Conservation (phyloP, 805 yeast species). For the Saturnispora hagleri region DNA sequence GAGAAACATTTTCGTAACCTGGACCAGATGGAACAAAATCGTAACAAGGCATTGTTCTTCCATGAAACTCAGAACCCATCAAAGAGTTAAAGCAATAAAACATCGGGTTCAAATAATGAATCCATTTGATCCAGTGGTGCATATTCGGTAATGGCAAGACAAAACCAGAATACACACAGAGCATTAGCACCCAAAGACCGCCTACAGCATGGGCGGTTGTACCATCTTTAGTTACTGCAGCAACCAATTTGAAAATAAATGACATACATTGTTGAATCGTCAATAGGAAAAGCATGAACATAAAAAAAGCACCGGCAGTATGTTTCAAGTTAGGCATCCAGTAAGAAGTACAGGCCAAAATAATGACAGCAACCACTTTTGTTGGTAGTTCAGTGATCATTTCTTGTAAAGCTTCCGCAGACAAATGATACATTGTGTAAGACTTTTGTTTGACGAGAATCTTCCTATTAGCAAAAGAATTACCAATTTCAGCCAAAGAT, state of each 20-base stretch:
- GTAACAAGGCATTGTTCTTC: conserved; percentile 42
- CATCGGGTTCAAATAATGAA: conserved; percentile 40
- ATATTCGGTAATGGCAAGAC: conserved; percentile 32
- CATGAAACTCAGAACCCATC: conserved; percentile 49
- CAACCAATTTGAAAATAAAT: conserved; percentile 43
- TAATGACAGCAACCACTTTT: conserved; percentile 41
- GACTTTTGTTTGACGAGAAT: conserved; percentile 56
- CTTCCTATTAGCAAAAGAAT: conserved; percentile 52
- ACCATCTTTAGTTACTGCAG: conserved; percentile 43
- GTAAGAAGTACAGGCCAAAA: conserved; percentile 37
- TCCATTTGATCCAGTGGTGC: conserved; percentile 57
- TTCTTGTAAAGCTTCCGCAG: conserved; percentile 56
- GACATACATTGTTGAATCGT: conserved; percentile 43
- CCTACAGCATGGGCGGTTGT: conserved; percentile 48
- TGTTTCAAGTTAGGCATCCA: conserved; percentile 46
- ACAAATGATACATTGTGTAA: conserved; percentile 54
- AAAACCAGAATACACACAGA: conserved; percentile 50
- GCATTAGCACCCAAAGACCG: conserved; percentile 44
- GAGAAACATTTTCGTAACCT: conserved; percentile 37
- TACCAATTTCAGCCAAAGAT: conserved; percentile 54
- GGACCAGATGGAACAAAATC: conserved; percentile 45
- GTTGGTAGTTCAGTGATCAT: conserved; percentile 53
- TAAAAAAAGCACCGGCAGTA: conserved; percentile 49
- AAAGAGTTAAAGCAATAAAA: conserved; percentile 42
- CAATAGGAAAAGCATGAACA: conserved; percentile 33